Percentiles rank a stretch among this genome's conserved stretches.
Conservation (phyloP, 176 grass and related monocot species). For the Aegilops speltoides region DNA sequence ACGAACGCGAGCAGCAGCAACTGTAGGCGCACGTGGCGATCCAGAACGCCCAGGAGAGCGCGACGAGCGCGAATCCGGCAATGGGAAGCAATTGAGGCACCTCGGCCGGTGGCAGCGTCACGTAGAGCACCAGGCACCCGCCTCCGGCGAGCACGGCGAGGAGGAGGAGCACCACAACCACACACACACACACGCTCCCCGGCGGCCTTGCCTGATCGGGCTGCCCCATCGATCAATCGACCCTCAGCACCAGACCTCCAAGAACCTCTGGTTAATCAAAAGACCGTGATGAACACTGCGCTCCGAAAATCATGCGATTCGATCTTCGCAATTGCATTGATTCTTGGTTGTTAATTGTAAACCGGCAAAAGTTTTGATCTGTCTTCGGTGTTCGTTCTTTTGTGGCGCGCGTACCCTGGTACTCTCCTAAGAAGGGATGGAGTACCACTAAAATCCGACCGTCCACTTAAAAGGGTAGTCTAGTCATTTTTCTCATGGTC, state of each 20-base stretch:
- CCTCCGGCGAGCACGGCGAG: constrained; percentile 41
- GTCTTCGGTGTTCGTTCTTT: constrained; percentile 9
- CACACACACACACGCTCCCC: constrained; percentile 49
- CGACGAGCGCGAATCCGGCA: constrained; percentile 40
- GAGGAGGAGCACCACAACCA: constrained; percentile 35
- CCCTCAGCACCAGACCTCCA: not conserved
- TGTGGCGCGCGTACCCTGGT: not conserved
- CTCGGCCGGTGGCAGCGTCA: constrained; percentile 26
- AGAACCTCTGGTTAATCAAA: not conserved
- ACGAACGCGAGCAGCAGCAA: constrained; percentile 24
- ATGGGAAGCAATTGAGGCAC: constrained; percentile 40
- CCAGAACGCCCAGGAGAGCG: constrained; percentile 55
- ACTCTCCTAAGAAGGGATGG: too few relatives aligned
- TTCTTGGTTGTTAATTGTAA: not conserved
- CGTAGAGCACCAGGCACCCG: constrained; percentile 45
- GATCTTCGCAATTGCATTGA: not conserved
- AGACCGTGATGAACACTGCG: not conserved
- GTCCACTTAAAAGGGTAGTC: too few relatives aligned
- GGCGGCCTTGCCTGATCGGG: constrained; percentile 12
- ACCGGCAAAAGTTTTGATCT: constrained; percentile 27
- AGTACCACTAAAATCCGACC: too few relatives aligned
- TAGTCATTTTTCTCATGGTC: too few relatives aligned
- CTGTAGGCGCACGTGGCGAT: constrained; percentile 48
- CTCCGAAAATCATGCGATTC: not conserved
- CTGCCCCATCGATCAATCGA: constrained; percentile 18